A percentile compares a stretch with the other conserved stretches of the same genome.
Conservation (phyloP, 768 basidiomycete species). For the Galerina marginata region DNA sequence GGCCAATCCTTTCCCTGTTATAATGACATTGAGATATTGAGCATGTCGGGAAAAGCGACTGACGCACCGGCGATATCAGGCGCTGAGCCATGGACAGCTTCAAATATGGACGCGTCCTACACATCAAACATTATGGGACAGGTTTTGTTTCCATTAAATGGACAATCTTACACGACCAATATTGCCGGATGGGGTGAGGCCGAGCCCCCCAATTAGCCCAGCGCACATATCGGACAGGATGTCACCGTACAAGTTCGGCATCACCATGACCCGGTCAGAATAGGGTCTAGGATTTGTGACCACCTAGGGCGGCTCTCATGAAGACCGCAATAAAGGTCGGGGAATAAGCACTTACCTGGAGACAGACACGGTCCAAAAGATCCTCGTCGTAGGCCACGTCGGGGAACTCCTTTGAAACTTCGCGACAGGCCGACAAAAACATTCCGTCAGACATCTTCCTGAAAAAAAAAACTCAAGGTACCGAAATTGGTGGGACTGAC, state of each 20-base stretch:
- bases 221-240: constrained; percentile 99
- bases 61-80: constrained; percentile 94
- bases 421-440: constrained; percentile 97
- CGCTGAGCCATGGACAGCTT: constrained; percentile 98
- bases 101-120: constrained; percentile 98
- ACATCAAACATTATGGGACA: constrained; percentile 16
- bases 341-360: constrained; percentile 61
- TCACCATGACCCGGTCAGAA: constrained; percentile 98
- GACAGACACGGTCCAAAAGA: constrained; percentile 93
- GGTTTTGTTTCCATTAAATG: neutral
- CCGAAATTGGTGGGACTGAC: neutral
- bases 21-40: constrained; percentile 10
- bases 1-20: constrained; percentile 83
- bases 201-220: constrained; percentile 96
- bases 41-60: neutral
- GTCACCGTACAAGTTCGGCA: constrained; percentile 98
- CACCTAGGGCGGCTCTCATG: constrained; percentile 50
- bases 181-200: constrained; percentile 96
- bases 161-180: constrained; percentile 79
- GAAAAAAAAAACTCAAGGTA: constrained; percentile 10
- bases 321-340: neutral
- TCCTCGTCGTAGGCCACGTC: constrained; percentile 95
- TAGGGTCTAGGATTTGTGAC: constrained; percentile 93
- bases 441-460: constrained; percentile 99
- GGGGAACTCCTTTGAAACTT: constrained; percentile 95